Evolutionary conservation across 2,329 filamentous ascomycete species (phyloP).

Genomic region (Hawksworthiomyces lignivorus): DNA sequence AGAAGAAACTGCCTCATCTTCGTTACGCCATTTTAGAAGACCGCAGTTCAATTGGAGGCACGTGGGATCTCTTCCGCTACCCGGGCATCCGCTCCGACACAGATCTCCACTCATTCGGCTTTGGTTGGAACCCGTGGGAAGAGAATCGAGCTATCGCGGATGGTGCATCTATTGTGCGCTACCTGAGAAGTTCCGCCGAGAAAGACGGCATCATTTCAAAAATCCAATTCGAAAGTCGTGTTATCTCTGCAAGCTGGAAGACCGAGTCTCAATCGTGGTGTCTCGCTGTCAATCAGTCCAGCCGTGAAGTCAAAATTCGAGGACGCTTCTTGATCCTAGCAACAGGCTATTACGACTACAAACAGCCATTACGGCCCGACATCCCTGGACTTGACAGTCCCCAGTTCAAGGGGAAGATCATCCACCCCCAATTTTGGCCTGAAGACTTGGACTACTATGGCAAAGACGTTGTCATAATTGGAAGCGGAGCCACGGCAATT

Average conservation of each 20-base stretch:
- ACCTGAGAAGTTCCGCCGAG: too few relatives aligned
- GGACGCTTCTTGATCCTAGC: constrained; percentile 52
- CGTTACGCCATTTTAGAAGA: constrained; percentile 61
- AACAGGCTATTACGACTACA: constrained; percentile 63
- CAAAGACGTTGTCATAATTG: constrained; percentile 65
- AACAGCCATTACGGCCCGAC: constrained; percentile 45
- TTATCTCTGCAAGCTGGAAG: constrained; percentile 44
- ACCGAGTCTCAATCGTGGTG: too few relatives aligned
- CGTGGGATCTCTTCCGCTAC: constrained; percentile 71
- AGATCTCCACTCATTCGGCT: constrained; percentile 53
- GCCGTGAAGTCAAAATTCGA: constrained; percentile 44
- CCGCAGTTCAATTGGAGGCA: constrained; percentile 59
- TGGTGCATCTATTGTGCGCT: constrained; percentile 42
- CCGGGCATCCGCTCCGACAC: constrained; percentile 64
- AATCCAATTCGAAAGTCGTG: constrained; percentile 42
- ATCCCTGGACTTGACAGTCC: constrained; percentile 60
- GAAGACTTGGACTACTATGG: constrained; percentile 56
- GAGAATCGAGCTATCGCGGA: constrained; percentile 43
- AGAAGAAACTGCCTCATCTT: constrained; percentile 45
- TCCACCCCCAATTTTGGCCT: constrained; percentile 52
- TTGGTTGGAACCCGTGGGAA: constrained; percentile 64
- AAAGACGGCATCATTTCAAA: constrained; percentile 47
- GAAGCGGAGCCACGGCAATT: constrained; percentile 69
- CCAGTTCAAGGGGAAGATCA: constrained; percentile 41
- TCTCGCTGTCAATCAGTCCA: too few relatives aligned